Evolutionary conservation across 2,329 filamentous ascomycete genomes (phyloP), one percentile per base, ranked within the genome.

Genomic region (Colletotrichum chlorophyti): DNA sequence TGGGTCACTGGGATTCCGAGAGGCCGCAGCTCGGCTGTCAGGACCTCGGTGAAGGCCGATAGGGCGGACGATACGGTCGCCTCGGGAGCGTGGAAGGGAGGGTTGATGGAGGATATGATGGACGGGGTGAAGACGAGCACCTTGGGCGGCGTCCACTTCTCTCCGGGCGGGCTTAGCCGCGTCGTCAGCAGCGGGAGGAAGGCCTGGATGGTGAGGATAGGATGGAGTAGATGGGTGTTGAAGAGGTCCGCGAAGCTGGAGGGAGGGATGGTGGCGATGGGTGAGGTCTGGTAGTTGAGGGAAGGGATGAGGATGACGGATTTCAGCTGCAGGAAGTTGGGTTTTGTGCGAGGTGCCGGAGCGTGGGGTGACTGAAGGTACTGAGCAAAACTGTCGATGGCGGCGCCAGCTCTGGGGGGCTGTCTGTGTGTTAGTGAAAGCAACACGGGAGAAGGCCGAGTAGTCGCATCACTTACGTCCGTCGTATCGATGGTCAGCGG

Each of bases 141-240:
- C 65, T 89, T 87, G 70, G 80, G 90, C 68, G 79, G 85, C 66
- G 78, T 66, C 70, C 75, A 72, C 76, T 83, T 74, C 63, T 81
- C 76, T 49, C 75, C 74, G 48, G 77, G 79, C 46, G 77, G 82
- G 69, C 76, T 80, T 50, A 89, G 82, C 50, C 86, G 81, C 10
- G 81, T 80, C 4, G 85, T 90, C 49, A 93, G 81, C 26, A 93
- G 85, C 0, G 90, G 90, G n/a, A 98, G 81, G 76, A 98, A 95
- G 50, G 91, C 85, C 75, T 97, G 93, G 34, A 93, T 88, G 5
- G 91, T 93, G 49, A 96, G 84, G 64, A 98, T 92, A 1, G 94
- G 94, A 55, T 93, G 90, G 52, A 98, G 83, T 11, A 99, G 84
- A 68, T 96, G 93, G 14, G 92, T 94, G 73, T 97, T 97, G 72